Conservation (phyloP, 352 stramenopile genomes). For the Phytophthora cryptogea region DNA sequence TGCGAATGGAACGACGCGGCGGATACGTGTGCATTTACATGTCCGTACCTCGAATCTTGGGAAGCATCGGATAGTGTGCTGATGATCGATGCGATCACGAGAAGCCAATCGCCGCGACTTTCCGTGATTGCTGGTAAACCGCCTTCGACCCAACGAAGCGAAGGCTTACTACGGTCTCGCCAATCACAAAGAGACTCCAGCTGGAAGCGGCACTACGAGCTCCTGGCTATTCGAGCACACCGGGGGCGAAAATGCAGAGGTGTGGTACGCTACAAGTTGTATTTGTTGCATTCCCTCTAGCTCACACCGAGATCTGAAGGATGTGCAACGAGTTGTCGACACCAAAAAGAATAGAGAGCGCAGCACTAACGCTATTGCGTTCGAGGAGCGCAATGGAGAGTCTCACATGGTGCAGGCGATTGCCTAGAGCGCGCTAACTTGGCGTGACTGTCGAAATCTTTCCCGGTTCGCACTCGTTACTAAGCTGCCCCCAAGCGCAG, state of each 20-base stretch:
- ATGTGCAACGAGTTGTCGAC: constrained; percentile 2
- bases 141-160: constrained; percentile 1
- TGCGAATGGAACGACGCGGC: constrained; percentile 19
- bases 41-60: not conserved
- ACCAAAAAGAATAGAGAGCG: constrained; percentile 10
- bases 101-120: constrained; percentile 7
- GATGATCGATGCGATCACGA: not conserved
- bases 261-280: not conserved
- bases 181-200: constrained; percentile 10
- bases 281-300: constrained; percentile 3
- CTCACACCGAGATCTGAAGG: constrained; percentile 6
- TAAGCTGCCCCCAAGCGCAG: not conserved
- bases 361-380: not conserved
- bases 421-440: not conserved
- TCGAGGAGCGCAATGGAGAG: not conserved
- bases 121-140: constrained; percentile 20
- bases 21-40: too few relatives aligned
- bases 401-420: not conserved
- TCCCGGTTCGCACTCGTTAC: constrained; percentile 9
- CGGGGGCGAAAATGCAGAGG: not conserved
- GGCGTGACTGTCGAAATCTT: constrained; percentile 32
- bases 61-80: not conserved
- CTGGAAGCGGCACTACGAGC: not conserved
- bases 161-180: not conserved
- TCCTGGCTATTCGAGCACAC: not conserved